Evolutionary conservation across 169 alveolate genomes (phyloP), one percentile per base, ranked within the genome.

Genomic region (Plasmodium coatneyi): DNA sequence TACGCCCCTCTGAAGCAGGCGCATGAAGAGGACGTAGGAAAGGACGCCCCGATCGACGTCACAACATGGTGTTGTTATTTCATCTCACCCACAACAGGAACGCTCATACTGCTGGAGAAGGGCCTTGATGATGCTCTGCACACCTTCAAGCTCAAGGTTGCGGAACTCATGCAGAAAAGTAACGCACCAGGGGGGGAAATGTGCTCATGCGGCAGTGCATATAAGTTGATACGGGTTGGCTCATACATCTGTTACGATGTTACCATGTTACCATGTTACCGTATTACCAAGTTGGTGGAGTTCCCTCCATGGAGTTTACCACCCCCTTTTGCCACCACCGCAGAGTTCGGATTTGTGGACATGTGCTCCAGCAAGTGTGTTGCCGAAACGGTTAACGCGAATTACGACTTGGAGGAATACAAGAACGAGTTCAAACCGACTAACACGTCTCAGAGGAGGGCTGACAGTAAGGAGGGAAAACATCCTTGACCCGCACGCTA

Each of bases 311-410:
- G 41, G 1, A 3, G 28, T 46, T n/a, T 3, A 12, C 89, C 9
- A 78, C 52, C 32, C 7, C 49, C 39, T 32, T 28, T 32, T 28
- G 10, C n/a, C 54, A 12, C 70, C 25, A n/a, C 32, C 56, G 3
- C 78, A 84, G 93, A 84, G 60, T 72, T 84, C 60, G 93, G 93
- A 5, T 84, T 84, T 39, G 66, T 34, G 14, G 93, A 84, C 56
- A 84, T 84, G 93, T 84, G 93, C 39, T 46, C 93, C 1, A 41
- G 34, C 3, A 84, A 84, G 34, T 84, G 93, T 30, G 5, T 84
- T 16, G 80, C n/a, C 10, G 93, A 71, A 0, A 84, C 93, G 28
- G 34, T 84, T 0, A 76, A 74, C 30, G 84, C 80, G 12, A 30
- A 30, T 7, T 84, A 84, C 28, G 46, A 74, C 14, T 46, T 84